Percentiles rank a stretch among this genome's conserved stretches.
Conservation (phyloP, 202 grass and related monocot species). For the Schoenoplectus tabernaemontani region DNA sequence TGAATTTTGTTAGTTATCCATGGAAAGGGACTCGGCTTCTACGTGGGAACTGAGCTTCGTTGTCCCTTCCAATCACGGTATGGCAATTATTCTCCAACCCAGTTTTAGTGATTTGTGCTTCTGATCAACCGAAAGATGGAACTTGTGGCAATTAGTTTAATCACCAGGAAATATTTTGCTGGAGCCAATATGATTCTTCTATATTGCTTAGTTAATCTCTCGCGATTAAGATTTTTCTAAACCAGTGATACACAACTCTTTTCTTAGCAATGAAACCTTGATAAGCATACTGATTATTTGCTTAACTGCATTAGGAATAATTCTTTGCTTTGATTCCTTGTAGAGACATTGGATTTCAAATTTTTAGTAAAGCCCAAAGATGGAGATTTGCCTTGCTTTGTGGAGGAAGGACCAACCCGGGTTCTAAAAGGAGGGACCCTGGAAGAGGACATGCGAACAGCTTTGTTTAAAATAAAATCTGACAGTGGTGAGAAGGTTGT, state of each 20-base stretch:
- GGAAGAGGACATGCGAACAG: slow-evolving; percentile 42
- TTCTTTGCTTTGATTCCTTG: slow-evolving; percentile 5
- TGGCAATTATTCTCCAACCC: background rate
- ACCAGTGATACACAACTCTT: background rate
- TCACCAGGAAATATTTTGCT: background rate
- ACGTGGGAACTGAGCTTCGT: slow-evolving; percentile 88
- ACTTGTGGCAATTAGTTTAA: slow-evolving; percentile 3
- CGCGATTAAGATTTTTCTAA: background rate
- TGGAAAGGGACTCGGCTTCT: slow-evolving; percentile 53
- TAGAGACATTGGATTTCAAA: slow-evolving; percentile 89
- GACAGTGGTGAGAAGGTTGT: slow-evolving; percentile 33
- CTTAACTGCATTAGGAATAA: background rate
- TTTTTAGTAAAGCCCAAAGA: slow-evolving; percentile 55
- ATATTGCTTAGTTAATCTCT: background rate
- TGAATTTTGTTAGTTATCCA: slow-evolving; percentile 39
- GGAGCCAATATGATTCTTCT: background rate
- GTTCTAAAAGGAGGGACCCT: slow-evolving; percentile 34
- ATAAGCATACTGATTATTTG: too few species aligned
- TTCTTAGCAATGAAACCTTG: too few species aligned
- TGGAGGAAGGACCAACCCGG: slow-evolving; percentile 68
- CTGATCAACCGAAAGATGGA: slow-evolving; percentile 8
- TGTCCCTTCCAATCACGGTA: slow-evolving; percentile 58
- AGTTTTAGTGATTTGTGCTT: background rate
- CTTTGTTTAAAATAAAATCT: slow-evolving; percentile 45
- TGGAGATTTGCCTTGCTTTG: slow-evolving; percentile 36